A percentile compares a stretch with the other conserved stretches of the same genome.
Conservation (phyloP, 257 asterid species). For the Pogostemon cablin region DNA sequence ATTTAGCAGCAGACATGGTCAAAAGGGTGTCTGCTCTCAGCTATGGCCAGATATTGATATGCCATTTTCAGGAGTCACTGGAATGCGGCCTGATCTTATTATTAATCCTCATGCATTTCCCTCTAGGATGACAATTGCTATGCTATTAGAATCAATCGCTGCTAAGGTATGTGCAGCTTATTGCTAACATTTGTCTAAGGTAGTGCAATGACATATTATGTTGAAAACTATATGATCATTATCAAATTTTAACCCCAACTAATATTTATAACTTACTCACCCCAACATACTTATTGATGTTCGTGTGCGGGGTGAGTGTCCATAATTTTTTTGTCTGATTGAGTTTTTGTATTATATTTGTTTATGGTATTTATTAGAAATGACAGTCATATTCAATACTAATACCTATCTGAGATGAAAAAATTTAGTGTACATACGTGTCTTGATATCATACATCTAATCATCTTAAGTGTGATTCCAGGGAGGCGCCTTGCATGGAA, state of each 20-base stretch:
- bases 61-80: constrained; percentile 90
- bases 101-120: constrained; percentile 99
- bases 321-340: neutral
- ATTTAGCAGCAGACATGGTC: constrained; percentile 99
- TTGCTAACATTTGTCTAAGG: neutral
- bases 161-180: constrained; percentile 74
- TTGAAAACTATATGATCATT: neutral
- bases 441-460: constrained; percentile 15
- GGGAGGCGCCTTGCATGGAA: constrained; percentile 92
- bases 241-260: neutral
- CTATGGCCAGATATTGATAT: constrained; percentile 91
- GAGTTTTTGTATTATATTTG: neutral
- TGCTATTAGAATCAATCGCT: constrained; percentile 97
- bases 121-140: constrained; percentile 95
- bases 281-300: neutral
- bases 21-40: constrained; percentile 99
- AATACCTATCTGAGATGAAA: constrained; percentile 1
- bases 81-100: constrained; percentile 98
- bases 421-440: neutral
- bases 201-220: neutral
- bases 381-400: constrained; percentile 11
- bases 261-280: neutral
- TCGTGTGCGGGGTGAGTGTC: neutral
- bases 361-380: constrained; percentile 1
- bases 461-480: constrained; percentile 37